phyloP scores from a whole-genome alignment of 768 basidiomycete genomes.

The Boletus rufocinnamomeus region DNA sequence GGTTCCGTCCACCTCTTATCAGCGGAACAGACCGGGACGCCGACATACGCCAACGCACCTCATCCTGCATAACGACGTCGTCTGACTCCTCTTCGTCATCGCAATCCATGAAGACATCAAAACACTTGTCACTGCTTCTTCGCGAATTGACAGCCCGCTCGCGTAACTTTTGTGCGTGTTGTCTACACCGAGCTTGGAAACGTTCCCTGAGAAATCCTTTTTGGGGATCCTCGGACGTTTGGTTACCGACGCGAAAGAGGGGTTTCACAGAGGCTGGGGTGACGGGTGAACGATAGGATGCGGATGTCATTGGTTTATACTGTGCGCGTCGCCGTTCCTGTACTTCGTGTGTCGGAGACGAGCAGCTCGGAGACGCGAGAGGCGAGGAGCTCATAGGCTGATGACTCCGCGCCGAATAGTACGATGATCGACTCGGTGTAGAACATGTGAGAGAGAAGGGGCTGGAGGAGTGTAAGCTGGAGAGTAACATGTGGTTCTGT shows the following conservation, averaged over 20 bases:
- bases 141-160: slow-evolving; percentile 45
- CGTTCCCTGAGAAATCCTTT: slow-evolving; percentile 59
- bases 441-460: slow-evolving; percentile 34
- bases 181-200: slow-evolving; percentile 61
- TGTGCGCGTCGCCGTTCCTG: slow-evolving; percentile 56
- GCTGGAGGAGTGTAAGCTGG: slow-evolving; percentile 31
- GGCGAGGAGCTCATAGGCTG: slow-evolving; percentile 53
- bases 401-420: slow-evolving; percentile 31
- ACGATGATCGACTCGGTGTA: slow-evolving; percentile 40
- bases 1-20: neutral
- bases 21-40: slow-evolving; percentile 9
- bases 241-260: slow-evolving; percentile 17
- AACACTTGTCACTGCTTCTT: slow-evolving; percentile 50
- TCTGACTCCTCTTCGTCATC: slow-evolving; percentile 62
- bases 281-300: slow-evolving; percentile 25
- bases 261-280: slow-evolving; percentile 10
- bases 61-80: slow-evolving; percentile 60
- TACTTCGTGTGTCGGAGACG: slow-evolving; percentile 48
- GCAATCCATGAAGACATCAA: slow-evolving; percentile 49
- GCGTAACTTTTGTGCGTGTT: slow-evolving; percentile 59
- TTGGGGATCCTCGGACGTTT: slow-evolving; percentile 46
- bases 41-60: slow-evolving; percentile 38
- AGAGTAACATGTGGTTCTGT: slow-evolving; percentile 17
- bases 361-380: slow-evolving; percentile 44
- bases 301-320: slow-evolving; percentile 45